Conservation (phyloP, 306 rosid species). For the Pyrus betulifolia region DNA sequence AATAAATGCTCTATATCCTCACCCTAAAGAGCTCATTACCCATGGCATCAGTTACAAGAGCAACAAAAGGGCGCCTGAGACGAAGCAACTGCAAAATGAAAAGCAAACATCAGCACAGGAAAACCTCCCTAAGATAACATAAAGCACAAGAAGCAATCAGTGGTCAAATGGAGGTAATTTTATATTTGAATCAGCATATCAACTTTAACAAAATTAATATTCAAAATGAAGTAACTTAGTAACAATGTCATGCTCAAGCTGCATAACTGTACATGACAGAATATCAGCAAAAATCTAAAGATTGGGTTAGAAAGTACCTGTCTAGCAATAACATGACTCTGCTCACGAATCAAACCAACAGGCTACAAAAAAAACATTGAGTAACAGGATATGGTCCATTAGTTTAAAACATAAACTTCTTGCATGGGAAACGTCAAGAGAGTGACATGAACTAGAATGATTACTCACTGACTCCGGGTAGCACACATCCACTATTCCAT, state of each 20-base stretch:
- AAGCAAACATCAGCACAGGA: slow-evolving; percentile 13
- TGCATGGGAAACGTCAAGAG: slow-evolving; percentile 3
- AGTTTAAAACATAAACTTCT: background rate
- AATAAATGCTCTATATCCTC: slow-evolving; percentile 18
- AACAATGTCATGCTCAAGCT: background rate
- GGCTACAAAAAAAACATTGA: slow-evolving; percentile 51
- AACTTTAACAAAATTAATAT: background rate
- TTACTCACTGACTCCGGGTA: slow-evolving; percentile 83
- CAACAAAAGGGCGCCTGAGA: slow-evolving; percentile 83
- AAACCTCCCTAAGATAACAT: background rate
- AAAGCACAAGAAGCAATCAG: background rate
- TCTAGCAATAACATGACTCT: slow-evolving; percentile 68
- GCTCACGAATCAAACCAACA: slow-evolving; percentile 80
- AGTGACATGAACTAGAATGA: slow-evolving; percentile 10
- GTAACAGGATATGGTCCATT: slow-evolving; percentile 9
- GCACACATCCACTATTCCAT: slow-evolving; percentile 87
- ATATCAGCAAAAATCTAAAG: background rate
- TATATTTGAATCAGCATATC: background rate
- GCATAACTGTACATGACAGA: background rate
- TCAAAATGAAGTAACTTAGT: background rate
- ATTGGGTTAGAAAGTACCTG: slow-evolving; percentile 47
- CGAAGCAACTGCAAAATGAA: slow-evolving; percentile 67
- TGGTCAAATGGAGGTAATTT: background rate
- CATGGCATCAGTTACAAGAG: slow-evolving; percentile 67
- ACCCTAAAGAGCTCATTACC: slow-evolving; percentile 85